Base-by-base conservation (phyloP, 129 eudicot genomes). In the Helianthus annuus region DNA sequence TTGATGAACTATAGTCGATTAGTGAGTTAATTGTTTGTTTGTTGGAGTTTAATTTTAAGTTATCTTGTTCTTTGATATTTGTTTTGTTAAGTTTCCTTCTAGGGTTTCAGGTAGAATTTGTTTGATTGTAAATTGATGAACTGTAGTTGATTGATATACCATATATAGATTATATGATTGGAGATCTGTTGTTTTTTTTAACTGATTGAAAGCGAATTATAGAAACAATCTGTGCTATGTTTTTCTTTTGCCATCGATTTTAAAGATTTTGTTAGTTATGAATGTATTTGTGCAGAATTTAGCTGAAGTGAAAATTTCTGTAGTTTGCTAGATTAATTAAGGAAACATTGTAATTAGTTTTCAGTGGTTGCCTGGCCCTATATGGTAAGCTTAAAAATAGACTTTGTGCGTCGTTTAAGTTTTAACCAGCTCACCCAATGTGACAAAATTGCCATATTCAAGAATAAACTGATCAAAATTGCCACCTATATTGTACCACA, bases 31-130 rank as follows among this genome's bases (percentile, higher is more conserved):
- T 27, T 27, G 32, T 27, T 27, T 2, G 32, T 27, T 27, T 27
- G 32, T 27, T 27, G 32, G 32, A 27, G 62, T 49, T 68, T 64
- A 22, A 54, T 77, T 52, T 55, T 10, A 53, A 19, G 48, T 48
- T 52, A 12, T 66, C 38, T 17, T 62, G 55, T 14, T 14, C 2
- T 45, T 7, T 6, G 22, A 7, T 3, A 40, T 34, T 63, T 22
- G 32, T 67, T 66, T 38, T 73, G 68, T 48, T 45, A 27, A 60
- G 72, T 66, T 81, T 72, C 74, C 68, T n/a, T 77, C 22, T 76
- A 39, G 76, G 70, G 60, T 66, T 76, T 58, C 72, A 72, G 70
- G 58, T 79, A 24, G 52, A 60, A 61, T 48, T 51, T 74, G 78
- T 24, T 59, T 74, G 76, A 59, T 79, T 61, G 34, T 38, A 6